Base-by-base conservation (phyloP, 179 eudicot species). In the Silene noctiflora region DNA sequence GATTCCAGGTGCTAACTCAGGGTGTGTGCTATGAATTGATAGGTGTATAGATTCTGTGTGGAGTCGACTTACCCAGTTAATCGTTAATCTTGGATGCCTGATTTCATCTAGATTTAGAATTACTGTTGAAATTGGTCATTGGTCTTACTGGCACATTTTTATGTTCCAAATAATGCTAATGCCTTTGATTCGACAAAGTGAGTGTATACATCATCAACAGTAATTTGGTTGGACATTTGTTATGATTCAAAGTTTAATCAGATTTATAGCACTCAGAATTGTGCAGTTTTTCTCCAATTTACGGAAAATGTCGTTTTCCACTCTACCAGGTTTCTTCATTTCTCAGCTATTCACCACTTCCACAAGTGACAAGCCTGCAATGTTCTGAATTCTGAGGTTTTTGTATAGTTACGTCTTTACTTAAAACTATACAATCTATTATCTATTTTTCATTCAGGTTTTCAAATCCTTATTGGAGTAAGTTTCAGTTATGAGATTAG, bases 31-130 rank as follows among this genome's bases (percentile, higher is more conserved):
- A 33, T 20, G 53, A 24, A 31, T 58, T 59, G 42, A 74, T 27
- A 42, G 17, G 31, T 65, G 74, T 68, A 69, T 42, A 46, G 13
- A 61, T 19, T 25, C 71, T 65, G 67, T 68, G 46, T 39, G 46
- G 46, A 39, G 11, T 39, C 11, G 1, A 39, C 46, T 39, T 39
- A 39, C 46, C 3, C 46, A 8, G 44, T 71, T 71, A 12, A 42
- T 22, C 46, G 53, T 62, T 75, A 6, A 9, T 14, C 29, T 46
- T 29, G 71, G 7, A 31, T 25, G 11, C 29, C 56, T 17, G 53
- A 0, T 39, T 39, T 39, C 46, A 39, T 39, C 10, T 68, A 21
- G 6, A 67, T n/a, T 17, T 6, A 16, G 71, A 35, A 16, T 17
- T 61, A 42, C 4, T 68, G 11, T 8, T 55, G 39, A 33, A 35